phyloP scores from a whole-genome alignment of 2,329 filamentous ascomycete genomes.

The Fusarium decemcellulare region DNA sequence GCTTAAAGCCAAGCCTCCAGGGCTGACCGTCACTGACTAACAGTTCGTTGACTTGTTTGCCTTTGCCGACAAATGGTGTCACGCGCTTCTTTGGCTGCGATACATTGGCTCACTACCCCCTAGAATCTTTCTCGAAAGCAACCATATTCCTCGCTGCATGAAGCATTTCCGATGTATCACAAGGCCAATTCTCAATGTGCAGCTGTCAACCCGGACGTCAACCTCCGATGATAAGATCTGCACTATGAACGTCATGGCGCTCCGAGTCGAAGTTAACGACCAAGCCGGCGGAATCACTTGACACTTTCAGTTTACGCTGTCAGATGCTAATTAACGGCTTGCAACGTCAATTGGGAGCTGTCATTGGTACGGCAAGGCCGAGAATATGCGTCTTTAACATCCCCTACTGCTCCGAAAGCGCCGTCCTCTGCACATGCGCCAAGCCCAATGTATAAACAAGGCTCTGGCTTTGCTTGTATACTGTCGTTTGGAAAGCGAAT shows the following conservation, averaged over 20 bases:
- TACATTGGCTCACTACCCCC: not conserved
- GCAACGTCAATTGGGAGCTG: conserved; percentile 30
- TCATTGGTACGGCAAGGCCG: conserved; percentile 33
- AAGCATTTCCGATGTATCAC: conserved; percentile 33
- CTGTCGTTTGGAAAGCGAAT: not conserved
- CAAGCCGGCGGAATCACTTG: conserved; percentile 37
- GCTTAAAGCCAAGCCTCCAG: conserved; percentile 5
- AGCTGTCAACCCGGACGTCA: conserved; percentile 9
- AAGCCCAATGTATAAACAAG: no score
- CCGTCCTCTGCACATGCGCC: not conserved
- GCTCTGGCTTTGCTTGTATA: not conserved
- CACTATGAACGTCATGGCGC: conserved; percentile 27
- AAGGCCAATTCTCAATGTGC: conserved; percentile 21
- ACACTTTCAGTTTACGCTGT: conserved; percentile 9
- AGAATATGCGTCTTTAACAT: conserved; percentile 22
- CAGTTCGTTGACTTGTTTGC: conserved; percentile 11
- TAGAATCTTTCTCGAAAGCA: conserved; percentile 14
- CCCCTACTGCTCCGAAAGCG: not conserved
- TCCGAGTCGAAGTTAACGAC: conserved; percentile 27
- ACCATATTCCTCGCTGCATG: not conserved
- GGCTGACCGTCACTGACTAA: conserved; percentile 4
- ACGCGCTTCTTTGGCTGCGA: not conserved
- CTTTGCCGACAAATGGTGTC: conserved; percentile 8
- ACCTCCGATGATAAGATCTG: conserved; percentile 26
- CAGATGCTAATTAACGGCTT: conserved; percentile 12